Evolutionary conservation across 352 stramenopile species (phyloP), one percentile per base, ranked within the genome.

Genomic region (Phytophthora sp.): DNA sequence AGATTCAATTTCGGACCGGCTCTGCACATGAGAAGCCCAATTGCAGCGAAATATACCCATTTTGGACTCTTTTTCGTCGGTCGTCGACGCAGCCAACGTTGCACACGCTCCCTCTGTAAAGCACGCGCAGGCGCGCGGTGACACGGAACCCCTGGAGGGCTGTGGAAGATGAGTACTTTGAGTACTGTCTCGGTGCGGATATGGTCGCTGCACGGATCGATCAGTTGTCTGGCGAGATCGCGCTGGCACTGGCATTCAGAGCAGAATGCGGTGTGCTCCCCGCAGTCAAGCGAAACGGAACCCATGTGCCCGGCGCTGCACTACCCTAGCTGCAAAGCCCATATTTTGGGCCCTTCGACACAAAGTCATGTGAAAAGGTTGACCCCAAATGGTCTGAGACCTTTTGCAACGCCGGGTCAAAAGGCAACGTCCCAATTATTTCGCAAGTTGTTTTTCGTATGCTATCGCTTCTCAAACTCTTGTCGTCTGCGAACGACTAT

Each of bases 281-380:
- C 23, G 11, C 33, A 15, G 35, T 30, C 51, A 47, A 46, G 51
- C n/a, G n/a, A n/a, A n/a, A n/a, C 36, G 24, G 52, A 59, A 49
- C 52, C 36, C 36, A 55, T 44, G 51, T 59, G 46, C 41, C 38
- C 53, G 38, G 53, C 53, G 53, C 53, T 51, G 24, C 52, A 41
- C 26, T 26, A n/a, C 35, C 36, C 38, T 41, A 51, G 8, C 27
- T 31, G 23, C 15, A 2, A n/a, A 12, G 13, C n/a, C 29, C 13
- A 23, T 57, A 53, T 57, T 66, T 53, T 58, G 57, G 46, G 45
- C 12, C 16, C 20, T 8, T 16, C 27, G 13, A n/a, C 24, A 35
- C 51, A 68, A 38, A 59, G 47, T 30, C 20, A 49, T 57, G 57
- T 24, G 18, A 57, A 66, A 61, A 50, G 59, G 59, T 60, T 55